phyloP scores from a whole-genome alignment of 371 early-diverging fungal species.

The Haplosporangium sp. region DNA sequence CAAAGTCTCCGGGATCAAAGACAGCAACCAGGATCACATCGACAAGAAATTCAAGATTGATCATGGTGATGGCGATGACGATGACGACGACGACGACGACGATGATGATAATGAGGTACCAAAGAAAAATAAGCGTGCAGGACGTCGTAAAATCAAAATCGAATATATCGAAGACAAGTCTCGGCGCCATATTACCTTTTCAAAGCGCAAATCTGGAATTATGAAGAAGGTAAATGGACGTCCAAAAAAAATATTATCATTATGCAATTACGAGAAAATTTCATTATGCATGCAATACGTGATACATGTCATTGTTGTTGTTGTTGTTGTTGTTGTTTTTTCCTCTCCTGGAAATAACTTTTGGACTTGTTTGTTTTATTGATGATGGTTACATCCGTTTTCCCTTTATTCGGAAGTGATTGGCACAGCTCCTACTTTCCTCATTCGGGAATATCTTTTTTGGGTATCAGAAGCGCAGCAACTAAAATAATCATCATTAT shows the following conservation, averaged over 20 bases:
- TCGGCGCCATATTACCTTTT: slow-evolving; percentile 97
- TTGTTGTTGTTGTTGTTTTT: not conserved
- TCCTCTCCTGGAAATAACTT: not conserved
- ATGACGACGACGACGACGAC: slow-evolving; percentile 24
- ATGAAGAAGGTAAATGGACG: slow-evolving; percentile 90
- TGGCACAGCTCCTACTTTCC: not conserved
- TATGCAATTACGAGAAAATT: too few relatives aligned
- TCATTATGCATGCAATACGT: too few relatives aligned
- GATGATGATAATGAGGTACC: slow-evolving; percentile 58
- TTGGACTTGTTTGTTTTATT: not conserved
- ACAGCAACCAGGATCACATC: slow-evolving; percentile 18
- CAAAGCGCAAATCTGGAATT: slow-evolving; percentile 98
- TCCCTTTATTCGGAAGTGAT: slow-evolving; percentile 6
- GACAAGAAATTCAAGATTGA: slow-evolving; percentile 49
- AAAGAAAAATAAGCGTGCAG: slow-evolving; percentile 76
- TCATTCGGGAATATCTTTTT: not conserved
- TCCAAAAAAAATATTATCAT: too few relatives aligned
- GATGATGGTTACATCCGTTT: slow-evolving; percentile 6
- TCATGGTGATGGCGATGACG: not conserved
- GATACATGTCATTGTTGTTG: too few relatives aligned
- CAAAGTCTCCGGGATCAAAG: not conserved
- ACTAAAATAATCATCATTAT: too few relatives aligned
- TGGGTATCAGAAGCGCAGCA: not conserved
- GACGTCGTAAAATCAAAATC: slow-evolving; percentile 96
- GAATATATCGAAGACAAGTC: slow-evolving; percentile 97